phyloP scores from a whole-genome alignment of 2,329 filamentous ascomycete genomes.

The Penicillium nordicum region DNA sequence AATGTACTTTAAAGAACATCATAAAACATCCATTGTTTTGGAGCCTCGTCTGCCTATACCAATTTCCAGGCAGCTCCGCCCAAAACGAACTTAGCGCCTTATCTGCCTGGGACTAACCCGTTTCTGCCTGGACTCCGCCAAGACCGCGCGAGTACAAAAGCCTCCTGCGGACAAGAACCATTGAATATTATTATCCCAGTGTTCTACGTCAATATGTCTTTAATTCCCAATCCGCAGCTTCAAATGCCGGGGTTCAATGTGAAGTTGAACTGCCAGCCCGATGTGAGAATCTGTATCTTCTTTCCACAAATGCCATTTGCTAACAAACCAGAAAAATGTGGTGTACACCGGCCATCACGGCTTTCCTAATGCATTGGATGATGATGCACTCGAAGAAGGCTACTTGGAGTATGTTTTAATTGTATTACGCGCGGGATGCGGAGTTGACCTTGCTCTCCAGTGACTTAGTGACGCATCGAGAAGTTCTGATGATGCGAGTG shows the following conservation, averaged over 20 bases:
- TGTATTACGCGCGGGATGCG: not conserved
- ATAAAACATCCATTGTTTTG: too few relatives aligned
- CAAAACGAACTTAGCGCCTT: not conserved
- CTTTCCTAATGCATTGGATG: not conserved
- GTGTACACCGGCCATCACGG: not conserved
- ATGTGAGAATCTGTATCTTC: not conserved
- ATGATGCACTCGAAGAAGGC: not conserved
- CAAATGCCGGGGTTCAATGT: not conserved
- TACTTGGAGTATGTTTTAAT: not conserved
- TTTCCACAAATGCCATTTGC: not conserved
- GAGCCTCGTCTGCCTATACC: not conserved
- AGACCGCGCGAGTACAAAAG: not conserved
- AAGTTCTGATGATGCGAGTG: constrained; percentile 41
- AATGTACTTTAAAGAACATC: not conserved
- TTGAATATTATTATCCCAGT: not conserved
- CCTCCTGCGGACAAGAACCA: not conserved
- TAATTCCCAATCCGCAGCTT: not conserved
- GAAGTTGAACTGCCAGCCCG: not conserved
- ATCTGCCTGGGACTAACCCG: not conserved
- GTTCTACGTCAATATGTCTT: not conserved
- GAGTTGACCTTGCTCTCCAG: not conserved
- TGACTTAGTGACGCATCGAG: constrained; percentile 16
- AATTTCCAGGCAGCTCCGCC: not conserved
- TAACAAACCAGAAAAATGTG: not conserved
- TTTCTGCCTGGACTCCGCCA: not conserved